phyloP scores from a whole-genome alignment of 345 rosid genomes.

The Eucalyptus lansdowneana region DNA sequence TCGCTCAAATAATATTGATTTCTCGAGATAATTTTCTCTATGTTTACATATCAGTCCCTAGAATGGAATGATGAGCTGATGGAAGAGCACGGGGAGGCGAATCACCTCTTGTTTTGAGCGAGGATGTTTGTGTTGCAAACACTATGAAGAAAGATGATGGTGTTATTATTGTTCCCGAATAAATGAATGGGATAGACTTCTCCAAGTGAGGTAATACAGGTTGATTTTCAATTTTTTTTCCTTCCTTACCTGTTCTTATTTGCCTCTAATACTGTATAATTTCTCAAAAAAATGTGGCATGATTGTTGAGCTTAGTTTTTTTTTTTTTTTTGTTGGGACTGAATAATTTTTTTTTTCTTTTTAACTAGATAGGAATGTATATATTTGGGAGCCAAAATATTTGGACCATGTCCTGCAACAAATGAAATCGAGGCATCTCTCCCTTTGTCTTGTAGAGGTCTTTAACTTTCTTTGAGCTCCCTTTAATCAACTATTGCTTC shows the following conservation, averaged over 20 bases:
- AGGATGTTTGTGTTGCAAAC: constrained; percentile 41
- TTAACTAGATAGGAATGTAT: background rate
- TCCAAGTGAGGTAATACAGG: constrained; percentile 59
- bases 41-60: constrained; percentile 35
- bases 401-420: background rate
- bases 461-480: background rate
- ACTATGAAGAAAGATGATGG: constrained; percentile 61
- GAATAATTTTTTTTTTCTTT: background rate
- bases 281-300: background rate
- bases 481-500: background rate
- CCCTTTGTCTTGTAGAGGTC: background rate
- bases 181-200: constrained; percentile 97
- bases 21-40: background rate
- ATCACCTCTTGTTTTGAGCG: constrained; percentile 40
- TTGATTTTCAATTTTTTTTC: background rate
- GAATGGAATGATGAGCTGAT: constrained; percentile 89
- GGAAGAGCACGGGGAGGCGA: constrained; percentile 69
- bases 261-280: background rate
- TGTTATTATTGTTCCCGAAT: constrained; percentile 28
- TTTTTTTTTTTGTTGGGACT: background rate
- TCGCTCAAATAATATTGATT: background rate
- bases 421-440: background rate
- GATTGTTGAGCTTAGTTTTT: background rate
- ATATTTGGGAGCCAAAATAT: background rate
- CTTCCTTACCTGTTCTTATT: background rate